Conservation (phyloP, 2,329 filamentous ascomycete species). For the Ascocoryne sarcoides region DNA sequence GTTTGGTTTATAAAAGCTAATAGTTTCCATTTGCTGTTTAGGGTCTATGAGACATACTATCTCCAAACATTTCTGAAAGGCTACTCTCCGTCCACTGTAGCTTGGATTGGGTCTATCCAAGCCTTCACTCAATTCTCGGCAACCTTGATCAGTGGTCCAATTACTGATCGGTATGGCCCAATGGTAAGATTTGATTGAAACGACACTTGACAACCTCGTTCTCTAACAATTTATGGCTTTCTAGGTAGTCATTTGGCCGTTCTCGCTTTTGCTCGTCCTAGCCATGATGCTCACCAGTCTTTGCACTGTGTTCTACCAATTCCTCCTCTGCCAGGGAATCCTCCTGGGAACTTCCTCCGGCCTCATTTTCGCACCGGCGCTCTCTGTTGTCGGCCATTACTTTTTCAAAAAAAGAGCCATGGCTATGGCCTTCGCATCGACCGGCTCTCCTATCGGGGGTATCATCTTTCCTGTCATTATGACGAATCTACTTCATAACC, state of each 20-base stretch:
- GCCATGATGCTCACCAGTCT: slow-evolving; percentile 53
- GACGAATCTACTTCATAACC: slow-evolving; percentile 42
- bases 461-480: slow-evolving; percentile 56
- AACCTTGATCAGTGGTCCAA: slow-evolving; percentile 49
- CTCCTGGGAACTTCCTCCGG: slow-evolving; percentile 66
- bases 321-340: slow-evolving; percentile 56
- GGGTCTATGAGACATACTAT: slow-evolving; percentile 45
- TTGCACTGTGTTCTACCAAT: slow-evolving; percentile 43
- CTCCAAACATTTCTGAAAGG: slow-evolving; percentile 35
- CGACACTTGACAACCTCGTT: too few species aligned
- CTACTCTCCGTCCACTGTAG: slow-evolving; percentile 41
- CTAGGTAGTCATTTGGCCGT: slow-evolving; percentile 22
- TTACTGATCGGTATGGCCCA: slow-evolving; percentile 54
- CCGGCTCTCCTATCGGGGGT: slow-evolving; percentile 63
- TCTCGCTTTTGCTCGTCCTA: slow-evolving; percentile 37
- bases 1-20: neutral
- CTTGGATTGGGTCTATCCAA: slow-evolving; percentile 50
- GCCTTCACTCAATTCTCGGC: slow-evolving; percentile 39
- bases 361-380: slow-evolving; percentile 73
- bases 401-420: slow-evolving; percentile 66
- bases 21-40: slow-evolving; percentile 48
- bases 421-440: slow-evolving; percentile 72
- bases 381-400: slow-evolving; percentile 72
- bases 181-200: slow-evolving; percentile 22
- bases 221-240: neutral